Base-by-base conservation (phyloP, 2,329 filamentous ascomycete genomes). In the Dryadomyces quercivorus region DNA sequence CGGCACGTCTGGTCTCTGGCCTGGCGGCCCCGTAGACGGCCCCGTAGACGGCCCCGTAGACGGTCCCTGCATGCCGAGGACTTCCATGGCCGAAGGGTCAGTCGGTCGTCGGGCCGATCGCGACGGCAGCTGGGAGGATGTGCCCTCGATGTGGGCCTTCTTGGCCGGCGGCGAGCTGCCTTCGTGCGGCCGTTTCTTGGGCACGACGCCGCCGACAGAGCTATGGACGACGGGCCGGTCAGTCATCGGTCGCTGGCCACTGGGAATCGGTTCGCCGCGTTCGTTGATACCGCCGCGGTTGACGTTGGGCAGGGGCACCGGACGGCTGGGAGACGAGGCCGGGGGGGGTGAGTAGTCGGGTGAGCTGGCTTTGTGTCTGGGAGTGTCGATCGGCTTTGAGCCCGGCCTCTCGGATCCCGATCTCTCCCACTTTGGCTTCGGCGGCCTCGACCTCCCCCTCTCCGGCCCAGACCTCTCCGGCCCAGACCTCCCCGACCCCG, bases 11-110 rank as follows among this genome's bases (percentile, higher is more conserved):
- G 26, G 26, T 8, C 26, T 31, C 26, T 31, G 4, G 26, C n/a
- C n/a, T n/a, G n/a, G n/a, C n/a, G 26, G 8, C 26, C 26, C 8
- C 26, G 26, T 31, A n/a, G n/a, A n/a, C n/a, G 26, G 8, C 26
- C 26, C 8, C 26, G 26, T 31, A n/a, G n/a, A n/a, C n/a, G 26
- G 26, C 26, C 26, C 54, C 22, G 55, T 63, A 36, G 62, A 57
- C 48, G 60, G 57, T 21, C 53, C 45, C 69, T 62, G 67, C 58
- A 79, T 63, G 7, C 75, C 75, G 48, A 78, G 65, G 20, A 75
- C 71, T 55, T 74, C 71, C 73, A 78, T 75, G 18, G 75, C 76
- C 2, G 75, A 75, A 2, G 75, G 75, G 53, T 79, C 76, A 9
- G 61, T 65, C 9, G 67, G 62, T 46, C 63, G 62, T 26, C 56